Evolutionary conservation across 805 yeast species (phyloP).

Genomic region (Candida sakaeoensis): DNA sequence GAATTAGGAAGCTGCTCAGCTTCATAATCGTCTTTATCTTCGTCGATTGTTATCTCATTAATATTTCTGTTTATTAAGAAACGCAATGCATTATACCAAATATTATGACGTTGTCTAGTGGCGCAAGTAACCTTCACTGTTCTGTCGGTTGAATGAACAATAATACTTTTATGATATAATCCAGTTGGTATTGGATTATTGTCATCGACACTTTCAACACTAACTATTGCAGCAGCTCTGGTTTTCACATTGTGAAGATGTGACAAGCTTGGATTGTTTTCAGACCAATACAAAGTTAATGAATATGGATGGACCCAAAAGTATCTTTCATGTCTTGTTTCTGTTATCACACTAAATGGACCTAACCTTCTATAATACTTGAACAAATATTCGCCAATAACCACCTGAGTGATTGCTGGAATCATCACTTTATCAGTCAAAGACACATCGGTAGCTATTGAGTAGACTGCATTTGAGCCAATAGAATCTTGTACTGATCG

Average conservation of each 20-base stretch:
- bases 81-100: slow-evolving; percentile 83
- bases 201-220: slow-evolving; percentile 78
- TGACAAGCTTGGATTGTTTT: slow-evolving; percentile 68
- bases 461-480: slow-evolving; percentile 30
- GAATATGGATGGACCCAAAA: slow-evolving; percentile 98
- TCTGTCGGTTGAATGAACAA: slow-evolving; percentile 66
- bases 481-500: slow-evolving; percentile 31
- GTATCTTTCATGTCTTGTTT: slow-evolving; percentile 82
- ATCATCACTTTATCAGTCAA: slow-evolving; percentile 68
- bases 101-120: slow-evolving; percentile 80
- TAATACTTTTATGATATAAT: slow-evolving; percentile 75
- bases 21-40: slow-evolving; percentile 24
- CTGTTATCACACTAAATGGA: slow-evolving; percentile 69
- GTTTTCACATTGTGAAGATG: slow-evolving; percentile 67
- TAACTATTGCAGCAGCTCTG: slow-evolving; percentile 73
- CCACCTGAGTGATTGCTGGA: slow-evolving; percentile 86
- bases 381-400: slow-evolving; percentile 85
- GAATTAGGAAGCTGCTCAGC: slow-evolving; percentile 15
- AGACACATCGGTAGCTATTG: slow-evolving; percentile 61
- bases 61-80: slow-evolving; percentile 66
- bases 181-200: slow-evolving; percentile 88
- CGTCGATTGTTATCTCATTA: slow-evolving; percentile 52
- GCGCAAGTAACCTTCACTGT: slow-evolving; percentile 81
- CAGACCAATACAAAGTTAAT: slow-evolving; percentile 85
- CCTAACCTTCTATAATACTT: slow-evolving; percentile 81